A percentile compares a stretch with the other conserved stretches of the same genome.
Evolutionary conservation across 805 yeast genomes (phyloP).

Genomic region (Vanderwaltozyma yarrowii): DNA sequence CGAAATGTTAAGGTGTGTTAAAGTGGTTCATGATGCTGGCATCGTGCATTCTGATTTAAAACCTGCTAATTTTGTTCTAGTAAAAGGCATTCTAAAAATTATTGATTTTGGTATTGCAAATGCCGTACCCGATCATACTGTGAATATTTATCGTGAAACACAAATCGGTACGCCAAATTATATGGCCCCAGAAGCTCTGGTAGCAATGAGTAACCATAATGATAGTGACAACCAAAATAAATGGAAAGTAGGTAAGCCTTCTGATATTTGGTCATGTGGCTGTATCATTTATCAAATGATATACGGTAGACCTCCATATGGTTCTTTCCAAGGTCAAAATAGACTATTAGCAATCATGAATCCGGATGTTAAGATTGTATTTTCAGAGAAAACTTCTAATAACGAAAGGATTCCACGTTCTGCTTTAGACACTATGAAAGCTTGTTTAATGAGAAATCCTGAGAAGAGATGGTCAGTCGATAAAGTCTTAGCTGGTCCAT

Average conservation of each 20-base stretch:
- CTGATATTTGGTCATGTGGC: conserved; percentile 98
- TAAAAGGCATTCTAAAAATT: conserved; percentile 72
- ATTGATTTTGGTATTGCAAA: conserved; percentile 97
- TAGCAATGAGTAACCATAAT: conserved; percentile 39
- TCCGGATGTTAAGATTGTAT: conserved; percentile 62
- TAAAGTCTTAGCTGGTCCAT: conserved; percentile 50
- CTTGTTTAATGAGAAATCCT: conserved; percentile 67
- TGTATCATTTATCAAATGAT: conserved; percentile 93
- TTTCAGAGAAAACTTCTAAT: conserved; percentile 53
- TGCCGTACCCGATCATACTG: conserved; percentile 85
- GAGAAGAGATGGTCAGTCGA: conserved; percentile 51
- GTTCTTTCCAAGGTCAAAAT: conserved; percentile 62
- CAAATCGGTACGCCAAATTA: conserved; percentile 95
- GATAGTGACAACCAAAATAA: conserved; percentile 32
- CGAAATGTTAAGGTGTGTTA: conserved; percentile 72
- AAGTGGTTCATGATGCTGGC: conserved; percentile 78
- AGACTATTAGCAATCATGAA: conserved; percentile 78
- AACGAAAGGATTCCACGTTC: conserved; percentile 55
- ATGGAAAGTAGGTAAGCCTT: conserved; percentile 84
- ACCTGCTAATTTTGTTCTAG: conserved; percentile 67
- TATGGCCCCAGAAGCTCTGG: conserved; percentile 94
- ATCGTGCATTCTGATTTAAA: conserved; percentile 77
- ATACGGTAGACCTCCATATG: conserved; percentile 89
- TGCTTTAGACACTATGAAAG: conserved; percentile 58
- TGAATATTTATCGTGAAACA: conserved; percentile 78